These are phyloP conservation scores for Linnemannia zychae DNA, from an alignment of 192 early-diverging fungal genomes.

Conservation along the genomic window DNA sequence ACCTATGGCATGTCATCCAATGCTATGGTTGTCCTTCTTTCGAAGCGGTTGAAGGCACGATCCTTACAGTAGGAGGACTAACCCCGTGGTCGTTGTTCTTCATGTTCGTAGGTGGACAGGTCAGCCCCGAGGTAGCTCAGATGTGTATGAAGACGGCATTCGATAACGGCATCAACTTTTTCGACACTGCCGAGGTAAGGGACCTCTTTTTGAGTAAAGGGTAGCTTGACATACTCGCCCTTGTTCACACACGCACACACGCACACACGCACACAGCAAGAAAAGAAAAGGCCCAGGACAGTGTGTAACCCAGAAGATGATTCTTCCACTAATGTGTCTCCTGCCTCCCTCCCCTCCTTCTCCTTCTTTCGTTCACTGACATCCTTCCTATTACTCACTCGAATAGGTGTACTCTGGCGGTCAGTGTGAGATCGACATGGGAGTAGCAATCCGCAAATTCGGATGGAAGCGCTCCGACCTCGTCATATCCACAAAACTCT, in stretches of 20 bases:
- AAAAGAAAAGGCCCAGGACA: neutral
- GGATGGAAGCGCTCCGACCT: slow-evolving; percentile 74
- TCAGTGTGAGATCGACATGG: slow-evolving; percentile 80
- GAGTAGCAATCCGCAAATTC: slow-evolving; percentile 78
- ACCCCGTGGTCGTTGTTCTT: neutral
- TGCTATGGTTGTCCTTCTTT: neutral
- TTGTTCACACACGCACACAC: neutral
- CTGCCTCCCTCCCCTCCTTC: neutral
- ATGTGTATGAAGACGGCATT: slow-evolving; percentile 74
- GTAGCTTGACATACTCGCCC: neutral
- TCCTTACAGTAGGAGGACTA: neutral
- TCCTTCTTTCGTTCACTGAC: neutral
- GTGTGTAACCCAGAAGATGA: neutral
- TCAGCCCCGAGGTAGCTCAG: slow-evolving; percentile 61
- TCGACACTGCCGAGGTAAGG: slow-evolving; percentile 70
- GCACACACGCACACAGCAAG: neutral
- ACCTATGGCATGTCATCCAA: slow-evolving; percentile 67
- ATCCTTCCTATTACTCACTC: neutral
- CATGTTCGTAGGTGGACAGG: neutral
- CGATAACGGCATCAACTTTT: slow-evolving; percentile 82
- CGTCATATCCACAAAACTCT: slow-evolving; percentile 85
- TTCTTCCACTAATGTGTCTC: slow-evolving; percentile 23
- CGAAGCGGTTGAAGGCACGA: neutral
- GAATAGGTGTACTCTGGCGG: slow-evolving; percentile 61
- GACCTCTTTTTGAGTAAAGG: neutral